These are phyloP conservation scores for Spinacia oleracea DNA, from an alignment of 179 eudicot species.

Conservation along the genomic window DNA sequence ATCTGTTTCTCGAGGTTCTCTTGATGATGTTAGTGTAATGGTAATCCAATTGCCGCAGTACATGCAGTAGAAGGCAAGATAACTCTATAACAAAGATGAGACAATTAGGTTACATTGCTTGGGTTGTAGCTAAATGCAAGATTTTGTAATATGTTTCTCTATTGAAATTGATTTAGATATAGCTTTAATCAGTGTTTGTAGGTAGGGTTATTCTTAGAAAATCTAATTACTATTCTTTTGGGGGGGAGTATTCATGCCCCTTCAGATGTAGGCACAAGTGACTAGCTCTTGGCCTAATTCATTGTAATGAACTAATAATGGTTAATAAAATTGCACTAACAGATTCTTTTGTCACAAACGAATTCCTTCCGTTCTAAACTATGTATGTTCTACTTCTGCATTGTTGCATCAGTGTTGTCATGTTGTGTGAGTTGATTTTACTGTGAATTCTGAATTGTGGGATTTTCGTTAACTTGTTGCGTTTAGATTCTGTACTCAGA, in stretches of 20 bases:
- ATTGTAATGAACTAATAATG: conserved; percentile 1
- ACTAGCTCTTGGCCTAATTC: background rate
- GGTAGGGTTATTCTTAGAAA: conserved; percentile 21
- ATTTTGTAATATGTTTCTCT: background rate
- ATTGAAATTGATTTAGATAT: background rate
- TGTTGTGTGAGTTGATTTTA: background rate
- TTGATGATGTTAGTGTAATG: conserved; percentile 78
- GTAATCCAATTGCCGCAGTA: conserved; percentile 53
- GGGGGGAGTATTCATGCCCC: background rate
- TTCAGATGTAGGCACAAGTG: background rate
- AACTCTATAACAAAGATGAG: background rate
- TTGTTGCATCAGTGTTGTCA: background rate
- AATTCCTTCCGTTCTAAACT: background rate
- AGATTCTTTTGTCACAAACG: conserved; percentile 6
- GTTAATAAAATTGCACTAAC: background rate
- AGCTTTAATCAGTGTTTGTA: background rate
- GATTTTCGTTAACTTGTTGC: no score
- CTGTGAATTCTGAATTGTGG: background rate
- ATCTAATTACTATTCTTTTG: conserved; percentile 25
- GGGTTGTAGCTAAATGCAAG: background rate
- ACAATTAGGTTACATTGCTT: background rate
- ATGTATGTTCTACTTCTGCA: background rate
- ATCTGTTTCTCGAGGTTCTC: conserved; percentile 64
- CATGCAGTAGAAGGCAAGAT: conserved; percentile 19
- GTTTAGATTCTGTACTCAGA: no score